Percentiles rank a stretch among this genome's conserved stretches.
Conservation (phyloP, 2,329 filamentous ascomycete genomes). For the Aureobasidium namibiae region DNA sequence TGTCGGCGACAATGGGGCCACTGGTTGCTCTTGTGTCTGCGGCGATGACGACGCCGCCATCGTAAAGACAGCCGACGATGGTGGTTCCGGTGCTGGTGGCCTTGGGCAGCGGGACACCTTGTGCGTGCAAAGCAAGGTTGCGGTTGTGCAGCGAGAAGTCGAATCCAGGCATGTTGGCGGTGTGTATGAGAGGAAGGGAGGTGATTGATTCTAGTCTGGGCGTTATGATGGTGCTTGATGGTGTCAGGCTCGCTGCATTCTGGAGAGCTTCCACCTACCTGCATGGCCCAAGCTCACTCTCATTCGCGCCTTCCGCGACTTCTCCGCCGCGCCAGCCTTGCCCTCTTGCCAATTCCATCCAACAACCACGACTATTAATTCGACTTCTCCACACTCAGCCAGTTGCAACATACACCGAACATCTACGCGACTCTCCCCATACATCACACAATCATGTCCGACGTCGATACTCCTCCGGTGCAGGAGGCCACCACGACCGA, state of each 20-base stretch:
- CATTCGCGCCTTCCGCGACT: background rate
- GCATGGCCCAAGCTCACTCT: background rate
- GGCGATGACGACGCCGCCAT: conserved; percentile 96
- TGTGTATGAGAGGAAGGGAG: background rate
- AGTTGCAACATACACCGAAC: no score
- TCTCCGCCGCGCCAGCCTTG: background rate
- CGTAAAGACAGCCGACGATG: conserved; percentile 93
- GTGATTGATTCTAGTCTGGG: background rate
- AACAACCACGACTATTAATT: background rate
- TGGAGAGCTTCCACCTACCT: background rate
- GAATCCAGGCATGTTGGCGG: conserved; percentile 73
- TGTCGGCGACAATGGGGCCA: conserved; percentile 97
- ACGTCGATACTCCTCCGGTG: conserved; percentile 14
- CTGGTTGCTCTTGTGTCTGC: conserved; percentile 97
- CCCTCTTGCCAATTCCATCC: background rate
- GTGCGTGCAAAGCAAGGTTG: conserved; percentile 90
- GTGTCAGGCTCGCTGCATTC: background rate
- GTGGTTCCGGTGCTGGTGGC: conserved; percentile 98
- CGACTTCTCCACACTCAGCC: no score
- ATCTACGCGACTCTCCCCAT: background rate
- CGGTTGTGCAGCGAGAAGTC: conserved; percentile 99
- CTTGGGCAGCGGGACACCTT: conserved; percentile 90
- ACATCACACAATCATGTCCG: conserved; percentile 14
- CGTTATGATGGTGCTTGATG: background rate
- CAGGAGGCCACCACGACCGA: conserved; percentile 1